A percentile compares a stretch with the other conserved stretches of the same genome.
phyloP scores from a whole-genome alignment of 768 basidiomycete species.

The Boletus reticulatus region DNA sequence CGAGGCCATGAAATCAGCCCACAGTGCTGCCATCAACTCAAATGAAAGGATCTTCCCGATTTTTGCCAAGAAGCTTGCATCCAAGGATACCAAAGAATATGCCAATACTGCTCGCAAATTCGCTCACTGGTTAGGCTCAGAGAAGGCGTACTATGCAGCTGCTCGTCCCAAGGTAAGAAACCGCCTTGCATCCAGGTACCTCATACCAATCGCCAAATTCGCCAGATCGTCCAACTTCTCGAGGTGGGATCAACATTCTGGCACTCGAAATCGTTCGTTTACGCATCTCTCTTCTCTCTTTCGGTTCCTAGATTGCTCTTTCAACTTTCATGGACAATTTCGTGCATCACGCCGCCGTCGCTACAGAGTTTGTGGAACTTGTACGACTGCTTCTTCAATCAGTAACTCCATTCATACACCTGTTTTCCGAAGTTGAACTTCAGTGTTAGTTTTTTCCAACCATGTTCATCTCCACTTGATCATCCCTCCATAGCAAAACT shows the following conservation, averaged over 20 bases:
- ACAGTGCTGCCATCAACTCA: slow-evolving; percentile 17
- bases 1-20: slow-evolving; percentile 17
- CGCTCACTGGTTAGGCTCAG: slow-evolving; percentile 42
- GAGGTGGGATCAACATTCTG: slow-evolving; percentile 35
- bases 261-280: background rate
- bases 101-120: slow-evolving; percentile 35
- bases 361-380: slow-evolving; percentile 3
- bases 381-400: slow-evolving; percentile 18
- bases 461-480: background rate
- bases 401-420: slow-evolving; percentile 18
- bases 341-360: background rate
- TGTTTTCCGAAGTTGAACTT: slow-evolving; percentile 23
- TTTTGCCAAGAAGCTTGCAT: slow-evolving; percentile 33
- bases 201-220: background rate
- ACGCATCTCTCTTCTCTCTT: background rate
- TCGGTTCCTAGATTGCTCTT: slow-evolving; percentile 20
- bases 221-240: slow-evolving; percentile 49
- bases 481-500: slow-evolving; percentile 17
- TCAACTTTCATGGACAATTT: slow-evolving; percentile 13
- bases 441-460: slow-evolving; percentile 13
- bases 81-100: slow-evolving; percentile 26
- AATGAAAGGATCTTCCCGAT: slow-evolving; percentile 39
- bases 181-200: background rate
- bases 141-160: slow-evolving; percentile 50
- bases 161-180: slow-evolving; percentile 48